phyloP scores from a whole-genome alignment of 257 asterid genomes.

The Buddleja alternifolia region DNA sequence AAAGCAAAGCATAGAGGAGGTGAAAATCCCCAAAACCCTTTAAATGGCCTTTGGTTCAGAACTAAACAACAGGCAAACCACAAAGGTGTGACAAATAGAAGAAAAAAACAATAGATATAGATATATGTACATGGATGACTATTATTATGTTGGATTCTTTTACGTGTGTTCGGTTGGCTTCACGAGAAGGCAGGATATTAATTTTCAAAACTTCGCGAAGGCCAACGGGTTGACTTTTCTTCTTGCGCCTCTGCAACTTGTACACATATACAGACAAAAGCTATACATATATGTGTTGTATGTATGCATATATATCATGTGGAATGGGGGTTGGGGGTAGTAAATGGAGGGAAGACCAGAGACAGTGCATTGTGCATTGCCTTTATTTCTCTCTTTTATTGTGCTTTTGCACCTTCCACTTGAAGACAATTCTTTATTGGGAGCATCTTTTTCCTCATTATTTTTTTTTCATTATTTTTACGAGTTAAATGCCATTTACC shows the following conservation, averaged over 20 bases:
- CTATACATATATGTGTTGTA: constrained; percentile 22
- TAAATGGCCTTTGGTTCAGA: no score
- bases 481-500: no score
- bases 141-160: constrained; percentile 24
- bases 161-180: constrained; percentile 47
- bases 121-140: constrained; percentile 9
- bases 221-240: constrained; percentile 48
- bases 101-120: constrained; percentile 1
- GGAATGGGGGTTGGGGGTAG: neutral
- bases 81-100: constrained; percentile 40
- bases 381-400: constrained; percentile 31
- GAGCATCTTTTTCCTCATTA: constrained; percentile 20
- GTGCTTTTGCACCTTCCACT: constrained; percentile 24
- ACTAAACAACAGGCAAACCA: no score
- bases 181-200: constrained; percentile 47
- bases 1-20: no score
- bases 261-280: neutral
- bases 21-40: no score
- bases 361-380: neutral
- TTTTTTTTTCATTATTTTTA: no score
- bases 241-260: constrained; percentile 41
- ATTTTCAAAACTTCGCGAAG: constrained; percentile 29
- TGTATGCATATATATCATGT: neutral
- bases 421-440: constrained; percentile 23
- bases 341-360: constrained; percentile 7